phyloP scores from a whole-genome alignment of 1,139 yeast genomes.

The Yamadazyma dendronema region DNA sequence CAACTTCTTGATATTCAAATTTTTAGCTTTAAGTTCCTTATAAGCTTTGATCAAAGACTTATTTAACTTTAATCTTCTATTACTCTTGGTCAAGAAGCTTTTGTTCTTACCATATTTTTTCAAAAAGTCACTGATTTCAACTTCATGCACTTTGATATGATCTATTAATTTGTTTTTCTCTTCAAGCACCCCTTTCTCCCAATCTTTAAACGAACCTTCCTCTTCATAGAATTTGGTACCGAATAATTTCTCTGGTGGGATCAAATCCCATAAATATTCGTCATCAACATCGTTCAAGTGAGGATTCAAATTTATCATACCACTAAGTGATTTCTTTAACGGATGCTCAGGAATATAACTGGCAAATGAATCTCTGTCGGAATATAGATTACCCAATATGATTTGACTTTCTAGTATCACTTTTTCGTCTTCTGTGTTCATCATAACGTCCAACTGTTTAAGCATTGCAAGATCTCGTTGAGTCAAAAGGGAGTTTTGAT shows the following conservation, averaged over 20 bases:
- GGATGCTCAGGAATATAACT: constrained; percentile 37
- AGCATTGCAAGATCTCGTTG: constrained; percentile 26
- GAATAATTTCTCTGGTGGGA: constrained; percentile 36
- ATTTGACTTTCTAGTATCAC: constrained; percentile 25
- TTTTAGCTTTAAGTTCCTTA: constrained; percentile 20
- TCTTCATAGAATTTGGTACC: constrained; percentile 39
- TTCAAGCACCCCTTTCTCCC: constrained; percentile 29
- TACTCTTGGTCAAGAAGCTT: constrained; percentile 17
- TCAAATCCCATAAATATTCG: constrained; percentile 40
- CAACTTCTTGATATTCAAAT: constrained; percentile 11
- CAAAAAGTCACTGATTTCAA: constrained; percentile 14
- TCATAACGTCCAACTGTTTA: constrained; percentile 26
- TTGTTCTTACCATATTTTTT: constrained; percentile 15
- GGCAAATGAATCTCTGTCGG: constrained; percentile 27
- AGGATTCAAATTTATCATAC: constrained; percentile 39
- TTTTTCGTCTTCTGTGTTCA: constrained; percentile 26
- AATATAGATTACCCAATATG: constrained; percentile 28
- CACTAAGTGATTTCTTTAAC: constrained; percentile 39
- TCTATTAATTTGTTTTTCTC: constrained; percentile 12
- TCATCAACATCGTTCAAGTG: constrained; percentile 37
- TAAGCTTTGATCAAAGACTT: constrained; percentile 28
- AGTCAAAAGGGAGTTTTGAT: constrained; percentile 21
- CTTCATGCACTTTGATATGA: constrained; percentile 12
- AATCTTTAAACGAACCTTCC: constrained; percentile 31
- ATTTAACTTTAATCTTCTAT: constrained; percentile 32